Evolutionary conservation across 345 rosid species (phyloP).

Genomic region (Corchorus capsularis): DNA sequence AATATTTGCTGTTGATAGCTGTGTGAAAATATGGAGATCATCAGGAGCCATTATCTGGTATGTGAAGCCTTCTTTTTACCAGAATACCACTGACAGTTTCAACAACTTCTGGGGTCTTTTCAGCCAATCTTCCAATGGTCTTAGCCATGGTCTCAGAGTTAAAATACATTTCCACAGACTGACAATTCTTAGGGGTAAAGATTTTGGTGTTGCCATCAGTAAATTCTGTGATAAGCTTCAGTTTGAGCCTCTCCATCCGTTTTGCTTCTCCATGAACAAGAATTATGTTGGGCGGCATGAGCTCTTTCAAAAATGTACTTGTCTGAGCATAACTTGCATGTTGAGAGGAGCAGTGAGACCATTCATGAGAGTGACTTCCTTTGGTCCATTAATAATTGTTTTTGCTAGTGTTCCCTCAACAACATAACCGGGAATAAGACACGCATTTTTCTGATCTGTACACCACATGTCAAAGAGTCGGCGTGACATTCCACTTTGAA

Average conservation of each 20-base stretch:
- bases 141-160: constrained; percentile 92
- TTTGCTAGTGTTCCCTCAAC: constrained; percentile 87
- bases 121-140: constrained; percentile 82
- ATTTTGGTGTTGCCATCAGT: constrained; percentile 80
- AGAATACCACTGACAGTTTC: constrained; percentile 81
- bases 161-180: constrained; percentile 82
- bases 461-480: constrained; percentile 96
- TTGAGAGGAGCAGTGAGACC: constrained; percentile 84
- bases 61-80: constrained; percentile 89
- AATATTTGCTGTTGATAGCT: constrained; percentile 80
- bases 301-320: constrained; percentile 85
- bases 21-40: constrained; percentile 93
- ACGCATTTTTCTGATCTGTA: constrained; percentile 83
- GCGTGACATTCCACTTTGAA: constrained; percentile 88
- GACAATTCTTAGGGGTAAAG: constrained; percentile 88
- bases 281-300: constrained; percentile 89
- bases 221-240: constrained; percentile 75
- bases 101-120: constrained; percentile 73
- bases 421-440: constrained; percentile 84
- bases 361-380: constrained; percentile 93
- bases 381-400: constrained; percentile 82
- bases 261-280: constrained; percentile 95
- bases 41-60: constrained; percentile 98
- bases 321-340: constrained; percentile 98
- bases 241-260: constrained; percentile 93